Evolutionary conservation across 108 stramenopile genomes (phyloP).

Genomic region (Cyclostephanos tholiformis): DNA sequence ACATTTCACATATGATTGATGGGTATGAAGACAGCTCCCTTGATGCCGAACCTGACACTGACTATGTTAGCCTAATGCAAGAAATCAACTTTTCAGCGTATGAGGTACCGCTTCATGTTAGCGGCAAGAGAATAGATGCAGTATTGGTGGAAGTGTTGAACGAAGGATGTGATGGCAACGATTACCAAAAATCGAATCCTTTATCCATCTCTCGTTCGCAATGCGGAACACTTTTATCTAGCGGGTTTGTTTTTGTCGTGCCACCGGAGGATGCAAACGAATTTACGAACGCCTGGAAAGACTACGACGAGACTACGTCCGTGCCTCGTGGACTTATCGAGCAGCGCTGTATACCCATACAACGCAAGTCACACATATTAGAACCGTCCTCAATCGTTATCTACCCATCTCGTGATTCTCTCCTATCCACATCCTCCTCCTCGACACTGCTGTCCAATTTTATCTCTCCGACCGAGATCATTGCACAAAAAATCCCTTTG

Average conservation of each 20-base stretch:
- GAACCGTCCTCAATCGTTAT: constrained; percentile 43
- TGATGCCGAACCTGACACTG: constrained; percentile 9
- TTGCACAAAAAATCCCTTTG: constrained; percentile 79
- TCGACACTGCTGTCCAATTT: constrained; percentile 44
- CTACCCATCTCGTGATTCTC: constrained; percentile 51
- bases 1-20: neutral
- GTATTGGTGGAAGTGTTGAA: constrained; percentile 44
- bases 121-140: constrained; percentile 47
- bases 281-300: constrained; percentile 10
- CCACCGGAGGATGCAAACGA: constrained; percentile 30
- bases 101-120: constrained; percentile 16
- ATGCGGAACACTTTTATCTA: constrained; percentile 45
- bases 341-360: constrained; percentile 20
- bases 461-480: constrained; percentile 62
- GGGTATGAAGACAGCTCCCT: constrained; percentile 10
- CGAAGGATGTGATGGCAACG: constrained; percentile 14
- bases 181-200: constrained; percentile 12
- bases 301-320: neutral
- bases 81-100: constrained; percentile 23
- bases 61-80: constrained; percentile 24
- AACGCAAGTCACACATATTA: constrained; percentile 38
- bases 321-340: constrained; percentile 32
- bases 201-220: constrained; percentile 46
- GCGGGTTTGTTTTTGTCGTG: constrained; percentile 37
- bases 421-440: constrained; percentile 35